Evolutionary conservation across 306 rosid genomes (phyloP).

Genomic region (Echinosophora koreensis): DNA sequence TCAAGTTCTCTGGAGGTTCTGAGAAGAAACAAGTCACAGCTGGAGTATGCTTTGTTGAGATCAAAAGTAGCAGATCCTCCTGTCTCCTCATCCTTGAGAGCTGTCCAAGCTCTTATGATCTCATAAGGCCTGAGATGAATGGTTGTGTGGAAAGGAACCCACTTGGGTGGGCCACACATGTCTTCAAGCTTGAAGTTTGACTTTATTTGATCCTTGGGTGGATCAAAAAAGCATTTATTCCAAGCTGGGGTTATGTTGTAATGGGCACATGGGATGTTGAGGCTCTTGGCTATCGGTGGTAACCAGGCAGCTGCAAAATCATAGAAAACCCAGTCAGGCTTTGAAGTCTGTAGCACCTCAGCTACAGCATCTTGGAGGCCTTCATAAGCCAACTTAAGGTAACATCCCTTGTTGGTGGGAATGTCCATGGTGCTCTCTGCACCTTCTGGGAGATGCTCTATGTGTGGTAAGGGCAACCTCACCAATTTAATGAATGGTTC

Average conservation of each 20-base stretch:
- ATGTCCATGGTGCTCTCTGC: constrained; percentile 62
- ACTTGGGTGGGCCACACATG: constrained; percentile 48
- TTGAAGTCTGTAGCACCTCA: constrained; percentile 40
- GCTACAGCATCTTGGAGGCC: constrained; percentile 48
- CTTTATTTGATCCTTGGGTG: constrained; percentile 30
- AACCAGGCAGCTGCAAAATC: constrained; percentile 56
- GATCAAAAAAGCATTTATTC: constrained; percentile 52
- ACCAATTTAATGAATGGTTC: constrained; percentile 44
- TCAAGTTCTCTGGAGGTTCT: constrained; percentile 54
- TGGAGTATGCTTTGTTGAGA: constrained; percentile 47
- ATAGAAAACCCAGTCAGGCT: constrained; percentile 64
- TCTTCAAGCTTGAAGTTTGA: constrained; percentile 2
- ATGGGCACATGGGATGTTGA: constrained; percentile 47
- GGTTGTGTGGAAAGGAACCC: constrained; percentile 49
- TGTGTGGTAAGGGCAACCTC: constrained; percentile 49
- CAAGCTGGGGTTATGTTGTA: constrained; percentile 54
- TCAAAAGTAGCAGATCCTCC: constrained; percentile 24
- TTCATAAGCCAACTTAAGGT: constrained; percentile 55
- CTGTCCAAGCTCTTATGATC: constrained; percentile 8
- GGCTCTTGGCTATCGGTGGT: constrained; percentile 27
- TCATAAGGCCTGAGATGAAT: constrained; percentile 41
- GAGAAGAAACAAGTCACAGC: constrained; percentile 50
- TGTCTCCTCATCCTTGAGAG: constrained; percentile 30
- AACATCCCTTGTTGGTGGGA: constrained; percentile 34
- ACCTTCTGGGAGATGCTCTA: constrained; percentile 51